A percentile compares a stretch with the other conserved stretches of the same genome.
Conservation (phyloP, 2,329 filamentous ascomycete genomes). For the Septoria petroselini region DNA sequence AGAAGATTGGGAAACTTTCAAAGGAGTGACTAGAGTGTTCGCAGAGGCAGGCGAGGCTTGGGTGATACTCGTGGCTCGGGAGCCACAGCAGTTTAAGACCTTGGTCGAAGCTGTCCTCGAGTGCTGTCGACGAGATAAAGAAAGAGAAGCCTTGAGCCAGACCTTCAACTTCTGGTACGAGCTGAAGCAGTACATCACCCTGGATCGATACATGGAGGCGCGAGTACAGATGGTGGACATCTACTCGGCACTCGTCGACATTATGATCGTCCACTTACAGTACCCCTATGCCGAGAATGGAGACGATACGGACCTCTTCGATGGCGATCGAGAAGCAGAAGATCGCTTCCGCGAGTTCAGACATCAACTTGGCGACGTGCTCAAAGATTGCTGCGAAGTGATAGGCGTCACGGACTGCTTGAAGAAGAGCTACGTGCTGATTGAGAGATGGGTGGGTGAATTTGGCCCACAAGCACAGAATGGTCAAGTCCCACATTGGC, state of each 20-base stretch:
- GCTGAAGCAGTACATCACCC: conserved; percentile 88
- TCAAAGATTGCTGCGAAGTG: conserved; percentile 96
- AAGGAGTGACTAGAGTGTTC: conserved; percentile 84
- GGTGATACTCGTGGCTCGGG: conserved; percentile 84
- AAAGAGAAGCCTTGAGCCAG: conserved; percentile 85
- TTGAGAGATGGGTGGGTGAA: conserved; percentile 82
- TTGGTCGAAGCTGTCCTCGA: conserved; percentile 91
- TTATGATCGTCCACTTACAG: conserved; percentile 85
- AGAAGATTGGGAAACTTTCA: conserved; percentile 82
- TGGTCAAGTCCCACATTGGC: conserved; percentile 85
- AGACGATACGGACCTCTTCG: conserved; percentile 75
- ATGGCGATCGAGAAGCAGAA: conserved; percentile 91
- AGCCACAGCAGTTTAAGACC: conserved; percentile 75
- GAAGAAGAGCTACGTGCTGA: conserved; percentile 78
- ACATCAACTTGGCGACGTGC: conserved; percentile 94
- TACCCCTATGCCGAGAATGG: conserved; percentile 74
- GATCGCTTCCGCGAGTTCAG: conserved; percentile 96
- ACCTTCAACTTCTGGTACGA: conserved; percentile 99
- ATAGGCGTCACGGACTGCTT: conserved; percentile 91
- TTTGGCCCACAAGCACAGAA: conserved; percentile 73
- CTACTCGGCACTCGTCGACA: conserved; percentile 85
- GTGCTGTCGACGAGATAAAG: conserved; percentile 80
- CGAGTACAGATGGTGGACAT: conserved; percentile 73
- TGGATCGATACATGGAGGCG: conserved; percentile 84
- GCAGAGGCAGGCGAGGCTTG: conserved; percentile 91